A percentile compares a stretch with the other conserved stretches of the same genome.
Conservation (phyloP, 768 basidiomycete genomes). For the Suillus brevipes region DNA sequence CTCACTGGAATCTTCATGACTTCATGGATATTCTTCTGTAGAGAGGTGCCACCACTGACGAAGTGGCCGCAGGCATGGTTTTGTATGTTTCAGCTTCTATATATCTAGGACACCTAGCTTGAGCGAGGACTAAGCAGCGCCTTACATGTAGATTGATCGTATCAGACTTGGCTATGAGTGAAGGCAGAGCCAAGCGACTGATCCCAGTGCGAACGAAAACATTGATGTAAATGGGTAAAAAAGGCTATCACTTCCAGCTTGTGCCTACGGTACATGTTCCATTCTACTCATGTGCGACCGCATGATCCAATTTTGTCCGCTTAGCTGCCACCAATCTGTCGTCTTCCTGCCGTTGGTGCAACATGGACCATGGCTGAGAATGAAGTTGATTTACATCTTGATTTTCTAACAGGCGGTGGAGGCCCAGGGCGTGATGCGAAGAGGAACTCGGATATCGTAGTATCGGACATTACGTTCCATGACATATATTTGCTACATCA, state of each 20-base stretch:
- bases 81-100: conserved; percentile 54
- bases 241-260: too few species aligned
- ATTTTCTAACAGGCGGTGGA: not conserved
- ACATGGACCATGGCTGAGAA: not conserved
- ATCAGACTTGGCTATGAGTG: not conserved
- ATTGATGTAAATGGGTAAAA: not conserved
- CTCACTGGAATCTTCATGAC: conserved; percentile 39
- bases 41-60: conserved; percentile 68
- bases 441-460: not conserved
- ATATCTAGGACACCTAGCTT: not conserved
- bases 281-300: not conserved
- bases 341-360: not conserved
- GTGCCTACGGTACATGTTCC: not conserved
- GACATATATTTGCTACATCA: not conserved
- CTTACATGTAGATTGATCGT: not conserved
- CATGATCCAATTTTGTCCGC: not conserved
- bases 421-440: not conserved
- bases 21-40: conserved; percentile 61
- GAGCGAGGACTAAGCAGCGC: not conserved
- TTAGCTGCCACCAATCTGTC: not conserved
- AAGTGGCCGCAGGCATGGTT: conserved; percentile 73
- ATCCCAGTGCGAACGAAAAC: not conserved
- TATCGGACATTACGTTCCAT: not conserved
- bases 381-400: not conserved
- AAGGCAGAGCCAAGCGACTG: not conserved